Conservation (phyloP, 176 grass and related monocot species). For the Triticum turgidum region DNA sequence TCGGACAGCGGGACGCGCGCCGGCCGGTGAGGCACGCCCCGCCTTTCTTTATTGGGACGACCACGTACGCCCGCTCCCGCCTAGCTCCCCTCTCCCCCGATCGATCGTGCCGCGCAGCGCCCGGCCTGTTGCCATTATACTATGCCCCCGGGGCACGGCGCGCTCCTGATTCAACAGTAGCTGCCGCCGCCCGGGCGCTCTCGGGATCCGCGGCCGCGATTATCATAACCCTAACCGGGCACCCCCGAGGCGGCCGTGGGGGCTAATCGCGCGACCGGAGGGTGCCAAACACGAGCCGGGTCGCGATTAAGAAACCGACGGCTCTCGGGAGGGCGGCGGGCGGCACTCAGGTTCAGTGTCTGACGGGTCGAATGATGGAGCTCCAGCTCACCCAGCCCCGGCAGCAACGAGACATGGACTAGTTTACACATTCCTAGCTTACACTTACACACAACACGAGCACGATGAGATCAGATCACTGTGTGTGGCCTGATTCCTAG, state of each 20-base stretch:
- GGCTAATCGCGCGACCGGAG: slow-evolving; percentile 19
- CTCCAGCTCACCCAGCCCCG: slow-evolving; percentile 35
- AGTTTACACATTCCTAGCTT: slow-evolving; percentile 23
- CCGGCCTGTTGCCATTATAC: slow-evolving; percentile 17
- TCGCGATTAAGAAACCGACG: not conserved
- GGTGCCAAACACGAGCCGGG: slow-evolving; percentile 1
- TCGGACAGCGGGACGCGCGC: slow-evolving; percentile 37
- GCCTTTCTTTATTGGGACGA: slow-evolving; percentile 16
- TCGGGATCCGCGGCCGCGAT: slow-evolving; percentile 37
- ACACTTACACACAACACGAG: not conserved
- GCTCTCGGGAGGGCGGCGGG: not conserved
- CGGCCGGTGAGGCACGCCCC: slow-evolving; percentile 27
- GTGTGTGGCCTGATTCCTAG: not conserved
- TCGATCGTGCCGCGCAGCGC: not conserved
- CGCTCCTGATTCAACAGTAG: too few species aligned
- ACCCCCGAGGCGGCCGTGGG: not conserved
- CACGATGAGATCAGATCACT: not conserved
- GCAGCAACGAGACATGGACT: not conserved
- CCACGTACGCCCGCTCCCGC: not conserved
- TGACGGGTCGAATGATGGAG: not conserved
- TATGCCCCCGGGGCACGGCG: not conserved
- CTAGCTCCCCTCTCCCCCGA: not conserved
- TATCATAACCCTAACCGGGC: slow-evolving; percentile 23
- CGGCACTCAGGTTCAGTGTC: slow-evolving; percentile 40
- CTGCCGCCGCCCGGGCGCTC: slow-evolving; percentile 19